These are phyloP conservation scores for Pleurozium schreberi DNA, from an alignment of 225 moss, liverwort and hornwort genomes.

Conservation along the genomic window DNA sequence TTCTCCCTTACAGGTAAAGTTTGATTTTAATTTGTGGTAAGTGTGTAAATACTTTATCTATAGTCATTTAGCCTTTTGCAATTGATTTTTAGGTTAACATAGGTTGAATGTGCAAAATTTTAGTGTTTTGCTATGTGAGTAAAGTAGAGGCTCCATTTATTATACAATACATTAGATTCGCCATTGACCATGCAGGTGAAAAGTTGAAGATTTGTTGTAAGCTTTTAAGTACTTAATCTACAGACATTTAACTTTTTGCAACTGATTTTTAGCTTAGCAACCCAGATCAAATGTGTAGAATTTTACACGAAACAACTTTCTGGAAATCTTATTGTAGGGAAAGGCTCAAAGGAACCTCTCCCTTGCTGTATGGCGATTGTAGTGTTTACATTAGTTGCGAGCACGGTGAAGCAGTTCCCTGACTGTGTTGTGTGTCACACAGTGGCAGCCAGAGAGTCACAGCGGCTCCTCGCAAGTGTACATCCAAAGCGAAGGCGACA, in stretches of 20 bases:
- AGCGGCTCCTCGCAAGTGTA: constrained; percentile 58
- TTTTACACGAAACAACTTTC: background rate
- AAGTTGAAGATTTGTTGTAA: background rate
- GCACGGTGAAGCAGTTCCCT: background rate
- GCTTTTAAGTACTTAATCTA: background rate
- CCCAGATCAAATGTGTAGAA: background rate
- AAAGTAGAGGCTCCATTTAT: background rate
- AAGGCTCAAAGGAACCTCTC: background rate
- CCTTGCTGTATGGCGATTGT: too few species aligned
- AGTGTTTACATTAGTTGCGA: background rate
- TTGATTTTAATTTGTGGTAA: background rate
- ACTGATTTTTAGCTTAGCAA: background rate
- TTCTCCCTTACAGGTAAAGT: background rate
- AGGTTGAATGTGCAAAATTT: background rate
- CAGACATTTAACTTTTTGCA: background rate
- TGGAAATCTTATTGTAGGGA: background rate
- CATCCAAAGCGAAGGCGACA: constrained; percentile 62
- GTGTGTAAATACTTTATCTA: too few species aligned
- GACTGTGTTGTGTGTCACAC: background rate
- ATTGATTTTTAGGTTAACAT: background rate
- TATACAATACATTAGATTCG: too few species aligned
- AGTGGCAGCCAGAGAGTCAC: constrained; percentile 76
- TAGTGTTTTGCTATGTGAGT: background rate
- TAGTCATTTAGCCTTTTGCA: background rate
- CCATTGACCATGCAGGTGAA: background rate